A percentile compares a stretch with the other conserved stretches of the same genome.
phyloP scores from a whole-genome alignment of 257 asterid species.

The Buddleja alternifolia region DNA sequence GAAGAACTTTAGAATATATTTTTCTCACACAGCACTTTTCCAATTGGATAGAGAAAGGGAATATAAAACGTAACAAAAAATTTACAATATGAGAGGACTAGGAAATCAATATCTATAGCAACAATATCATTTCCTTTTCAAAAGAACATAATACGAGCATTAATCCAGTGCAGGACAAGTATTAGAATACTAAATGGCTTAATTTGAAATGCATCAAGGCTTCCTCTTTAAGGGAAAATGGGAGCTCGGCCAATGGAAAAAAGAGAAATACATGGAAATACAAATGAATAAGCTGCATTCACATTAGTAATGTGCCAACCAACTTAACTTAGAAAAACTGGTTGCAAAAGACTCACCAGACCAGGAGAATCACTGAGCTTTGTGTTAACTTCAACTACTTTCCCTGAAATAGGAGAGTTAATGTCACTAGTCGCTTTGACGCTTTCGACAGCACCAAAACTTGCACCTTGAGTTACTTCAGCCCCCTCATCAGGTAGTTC shows the following conservation, averaged over 20 bases:
- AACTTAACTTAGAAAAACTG: background rate
- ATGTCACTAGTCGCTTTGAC: slow-evolving; percentile 95
- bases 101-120: slow-evolving; percentile 6
- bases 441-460: slow-evolving; percentile 97
- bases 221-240: too few relatives aligned
- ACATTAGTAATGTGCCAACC: background rate
- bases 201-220: too few relatives aligned
- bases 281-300: background rate
- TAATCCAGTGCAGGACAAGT: too few relatives aligned
- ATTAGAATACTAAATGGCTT: too few relatives aligned
- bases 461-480: slow-evolving; percentile 67
- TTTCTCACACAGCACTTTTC: background rate
- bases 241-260: too few relatives aligned
- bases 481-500: slow-evolving; percentile 84
- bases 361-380: slow-evolving; percentile 77
- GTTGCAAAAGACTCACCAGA: slow-evolving; percentile 58
- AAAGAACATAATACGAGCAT: background rate
- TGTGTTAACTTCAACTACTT: slow-evolving; percentile 73
- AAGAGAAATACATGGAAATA: background rate
- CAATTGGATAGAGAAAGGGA: background rate
- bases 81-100: background rate
- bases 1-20: background rate
- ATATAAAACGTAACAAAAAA: background rate
- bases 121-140: background rate
- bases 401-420: slow-evolving; percentile 92